Conservation (phyloP, 305 asterid species). For the Plantago rigida region DNA sequence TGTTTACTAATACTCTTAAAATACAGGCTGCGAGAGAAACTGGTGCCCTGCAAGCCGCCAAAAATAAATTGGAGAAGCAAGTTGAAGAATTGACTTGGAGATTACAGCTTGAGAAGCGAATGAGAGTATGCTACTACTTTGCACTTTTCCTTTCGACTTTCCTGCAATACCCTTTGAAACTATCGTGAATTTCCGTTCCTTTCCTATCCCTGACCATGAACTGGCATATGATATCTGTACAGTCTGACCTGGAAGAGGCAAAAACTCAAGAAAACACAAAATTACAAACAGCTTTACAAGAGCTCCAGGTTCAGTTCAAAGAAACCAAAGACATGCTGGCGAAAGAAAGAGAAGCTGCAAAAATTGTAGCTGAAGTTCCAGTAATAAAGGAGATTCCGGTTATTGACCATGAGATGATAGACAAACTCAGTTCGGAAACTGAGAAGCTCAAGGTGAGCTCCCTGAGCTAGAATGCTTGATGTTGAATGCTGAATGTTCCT, state of each 20-base stretch:
- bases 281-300: constrained; percentile 69
- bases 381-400: constrained; percentile 84
- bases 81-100: constrained; percentile 99
- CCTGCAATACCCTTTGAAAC: neutral
- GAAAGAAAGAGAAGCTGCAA: constrained; percentile 61
- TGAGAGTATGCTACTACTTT: constrained; percentile 54
- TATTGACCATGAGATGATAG: constrained; percentile 69
- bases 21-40: constrained; percentile 94
- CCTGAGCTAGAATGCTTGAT: neutral
- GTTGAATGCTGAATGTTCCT: constrained; percentile 14
- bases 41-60: constrained; percentile 99
- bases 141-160: neutral
- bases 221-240: constrained; percentile 19
- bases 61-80: constrained; percentile 97
- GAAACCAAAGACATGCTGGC: constrained; percentile 62
- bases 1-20: constrained; percentile 7
- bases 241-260: constrained; percentile 92
- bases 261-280: constrained; percentile 81
- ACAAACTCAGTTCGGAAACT: constrained; percentile 68
- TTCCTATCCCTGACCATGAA: constrained; percentile 18
- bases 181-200: neutral
- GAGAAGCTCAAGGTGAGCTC: constrained; percentile 67
- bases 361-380: constrained; percentile 59
- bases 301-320: constrained; percentile 66
- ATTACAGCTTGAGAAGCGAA: constrained; percentile 93